phyloP scores from a whole-genome alignment of 2,329 filamentous ascomycete species.

The Huntiella decipiens region DNA sequence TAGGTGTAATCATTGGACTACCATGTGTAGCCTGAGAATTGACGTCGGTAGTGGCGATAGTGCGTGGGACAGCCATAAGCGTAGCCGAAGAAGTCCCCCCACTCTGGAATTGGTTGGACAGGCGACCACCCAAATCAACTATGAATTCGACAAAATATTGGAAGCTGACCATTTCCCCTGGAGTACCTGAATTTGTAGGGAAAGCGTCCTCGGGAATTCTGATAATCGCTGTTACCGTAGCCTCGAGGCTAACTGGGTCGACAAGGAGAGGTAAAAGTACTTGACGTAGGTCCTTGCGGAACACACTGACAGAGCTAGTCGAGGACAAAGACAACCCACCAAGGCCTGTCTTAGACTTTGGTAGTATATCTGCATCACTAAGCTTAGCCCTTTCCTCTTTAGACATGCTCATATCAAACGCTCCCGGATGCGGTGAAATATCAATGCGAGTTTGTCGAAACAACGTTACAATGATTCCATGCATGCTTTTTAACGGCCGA shows the following conservation, averaged over 20 bases:
- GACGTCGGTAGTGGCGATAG: constrained; percentile 19
- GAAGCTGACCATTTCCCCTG: constrained; percentile 87
- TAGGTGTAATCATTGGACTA: constrained; percentile 41
- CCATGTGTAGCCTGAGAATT: constrained; percentile 30
- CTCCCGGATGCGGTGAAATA: constrained; percentile 37
- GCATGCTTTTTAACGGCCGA: constrained; percentile 74
- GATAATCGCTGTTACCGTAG: constrained; percentile 65
- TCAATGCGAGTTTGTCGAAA: constrained; percentile 86
- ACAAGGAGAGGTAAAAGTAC: constrained; percentile 76
- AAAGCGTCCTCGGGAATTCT: constrained; percentile 80
- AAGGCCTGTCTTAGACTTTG: constrained; percentile 69
- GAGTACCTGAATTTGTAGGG: constrained; percentile 75
- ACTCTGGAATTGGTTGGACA: constrained; percentile 53
- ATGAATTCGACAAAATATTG: constrained; percentile 87
- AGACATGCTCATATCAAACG: constrained; percentile 32
- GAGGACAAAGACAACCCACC: constrained; percentile 74
- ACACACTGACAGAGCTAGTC: constrained; percentile 74
- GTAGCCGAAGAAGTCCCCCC: constrained; percentile 31
- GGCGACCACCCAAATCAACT: constrained; percentile 74
- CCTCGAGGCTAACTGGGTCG: constrained; percentile 58
- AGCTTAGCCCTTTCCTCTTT: constrained; percentile 47
- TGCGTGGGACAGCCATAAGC: constrained; percentile 19
- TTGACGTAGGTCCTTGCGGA: constrained; percentile 85
- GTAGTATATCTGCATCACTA: constrained; percentile 70
- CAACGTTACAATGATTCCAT: constrained; percentile 80